Percentiles rank a stretch among this genome's conserved stretches.
Evolutionary conservation across 139 green algal genomes (phyloP).

Genomic region (Auxenochlorella protothecoides): DNA sequence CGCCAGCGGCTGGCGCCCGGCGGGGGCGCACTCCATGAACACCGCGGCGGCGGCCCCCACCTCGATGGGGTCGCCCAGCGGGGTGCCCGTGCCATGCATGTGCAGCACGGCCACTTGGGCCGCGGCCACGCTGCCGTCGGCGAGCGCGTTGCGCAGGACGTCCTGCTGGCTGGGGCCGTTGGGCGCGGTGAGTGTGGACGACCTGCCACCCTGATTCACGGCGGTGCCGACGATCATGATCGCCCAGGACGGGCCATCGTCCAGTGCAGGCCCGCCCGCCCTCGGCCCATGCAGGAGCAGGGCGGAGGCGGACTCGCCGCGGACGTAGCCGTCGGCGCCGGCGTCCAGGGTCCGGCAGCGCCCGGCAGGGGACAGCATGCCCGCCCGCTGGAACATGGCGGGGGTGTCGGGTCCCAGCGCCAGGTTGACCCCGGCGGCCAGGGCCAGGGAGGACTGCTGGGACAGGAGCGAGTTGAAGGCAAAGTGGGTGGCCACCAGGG

Average conservation of each 20-base stretch:
- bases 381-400: slow-evolving; percentile 33
- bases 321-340: slow-evolving; percentile 41
- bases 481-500: slow-evolving; percentile 57
- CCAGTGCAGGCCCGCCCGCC: background rate
- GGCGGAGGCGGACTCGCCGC: slow-evolving; percentile 31
- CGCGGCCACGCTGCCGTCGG: slow-evolving; percentile 13
- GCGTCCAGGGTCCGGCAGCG: slow-evolving; percentile 39
- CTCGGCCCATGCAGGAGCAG: slow-evolving; percentile 6
- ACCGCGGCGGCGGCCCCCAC: slow-evolving; percentile 43
- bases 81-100: slow-evolving; percentile 62
- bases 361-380: slow-evolving; percentile 40
- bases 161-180: slow-evolving; percentile 46
- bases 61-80: slow-evolving; percentile 79
- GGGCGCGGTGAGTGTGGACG: slow-evolving; percentile 44
- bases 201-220: slow-evolving; percentile 54
- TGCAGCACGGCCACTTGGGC: slow-evolving; percentile 18
- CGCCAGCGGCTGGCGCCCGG: slow-evolving; percentile 14
- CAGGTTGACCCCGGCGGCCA: slow-evolving; percentile 68
- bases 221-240: slow-evolving; percentile 18
- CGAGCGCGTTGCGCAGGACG: slow-evolving; percentile 16
- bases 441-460: slow-evolving; percentile 15
- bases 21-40: slow-evolving; percentile 7
- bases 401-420: slow-evolving; percentile 34
- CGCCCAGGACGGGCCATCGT: background rate
- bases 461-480: slow-evolving; percentile 26